Base-by-base conservation (phyloP, 2,329 filamentous ascomycete genomes). In the Monosporascus sp. region DNA sequence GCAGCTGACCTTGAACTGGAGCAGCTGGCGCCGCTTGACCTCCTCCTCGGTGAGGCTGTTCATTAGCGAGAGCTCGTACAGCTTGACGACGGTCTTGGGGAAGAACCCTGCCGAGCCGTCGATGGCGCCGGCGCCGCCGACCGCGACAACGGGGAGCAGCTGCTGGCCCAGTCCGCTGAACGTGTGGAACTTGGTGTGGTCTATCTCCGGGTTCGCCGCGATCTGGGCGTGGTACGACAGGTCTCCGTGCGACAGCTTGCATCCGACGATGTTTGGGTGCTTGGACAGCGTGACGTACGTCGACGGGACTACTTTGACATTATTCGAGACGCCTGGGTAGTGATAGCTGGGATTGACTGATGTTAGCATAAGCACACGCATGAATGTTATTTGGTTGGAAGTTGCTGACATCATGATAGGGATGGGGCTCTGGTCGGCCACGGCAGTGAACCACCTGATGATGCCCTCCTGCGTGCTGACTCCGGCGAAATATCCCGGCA, bases 191-290 rank as follows among this genome's bases (percentile, higher is more conserved):
- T 77, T 70, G 2, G 68, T 63, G 61, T 81, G 76, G 66, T 86
- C 79, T 63, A 87, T 84, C 48, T 73, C 65, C 0, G 84, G 84
- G 60, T 78, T 80, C 4, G 78, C 74, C 4, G 80, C 81, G 54
- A 87, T 78, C 65, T 86, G 79, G 5, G 79, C 75, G 64, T 86
- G 83, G 60, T 80, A 75, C n/a, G 82, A 85, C 47, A 87, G 76
- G 64, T 86, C 82, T 49, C 82, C 84, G 65, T 88, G 85, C 0
- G 83, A 87, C 60, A 88, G 79, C 70, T 88, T 88, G 70, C 81
- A 85, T 49, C 85, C 85, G 4, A 87, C 84, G 54, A 87, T 86
- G 63, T 87, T 87, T 31, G 80, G 76, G 65, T 87, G 84, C 52
- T 76, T 71, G 7, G 85, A 75, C 26, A 88, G 79, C 0, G 64